Conservation (phyloP, 2,329 filamentous ascomycete genomes). For the Exophiala oligosperma region DNA sequence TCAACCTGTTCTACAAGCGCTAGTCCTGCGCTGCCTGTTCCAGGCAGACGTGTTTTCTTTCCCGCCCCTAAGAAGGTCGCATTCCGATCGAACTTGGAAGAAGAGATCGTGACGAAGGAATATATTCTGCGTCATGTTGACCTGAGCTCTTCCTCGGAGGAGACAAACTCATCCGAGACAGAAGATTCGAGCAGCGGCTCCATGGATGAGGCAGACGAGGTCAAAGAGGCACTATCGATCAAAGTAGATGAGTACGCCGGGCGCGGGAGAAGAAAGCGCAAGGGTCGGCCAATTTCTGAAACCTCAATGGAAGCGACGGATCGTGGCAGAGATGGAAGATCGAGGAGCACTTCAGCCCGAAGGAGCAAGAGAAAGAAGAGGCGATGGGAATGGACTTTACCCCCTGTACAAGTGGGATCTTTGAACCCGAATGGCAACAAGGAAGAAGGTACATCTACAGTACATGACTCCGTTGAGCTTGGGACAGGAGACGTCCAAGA, state of each 20-base stretch:
- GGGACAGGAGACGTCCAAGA: no score
- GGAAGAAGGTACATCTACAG: neutral
- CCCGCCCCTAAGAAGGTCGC: constrained; percentile 59
- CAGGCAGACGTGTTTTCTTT: constrained; percentile 45
- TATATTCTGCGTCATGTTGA: constrained; percentile 60
- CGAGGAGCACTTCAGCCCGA: constrained; percentile 9
- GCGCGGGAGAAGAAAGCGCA: constrained; percentile 19
- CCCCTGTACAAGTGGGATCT: neutral
- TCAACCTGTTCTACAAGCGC: constrained; percentile 39
- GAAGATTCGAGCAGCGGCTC: constrained; percentile 11
- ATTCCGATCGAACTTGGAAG: constrained; percentile 57
- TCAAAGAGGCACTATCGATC: neutral
- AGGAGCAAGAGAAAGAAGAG: constrained; percentile 22
- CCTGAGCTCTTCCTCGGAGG: constrained; percentile 35
- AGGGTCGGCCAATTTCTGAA: constrained; percentile 5
- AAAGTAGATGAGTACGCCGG: constrained; percentile 14
- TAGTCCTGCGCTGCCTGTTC: constrained; percentile 38
- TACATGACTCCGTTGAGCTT: no score
- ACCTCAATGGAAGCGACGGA: constrained; percentile 1
- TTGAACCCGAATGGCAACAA: neutral
- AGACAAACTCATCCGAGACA: constrained; percentile 15
- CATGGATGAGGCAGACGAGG: constrained; percentile 1
- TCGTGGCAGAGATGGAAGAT: constrained; percentile 5
- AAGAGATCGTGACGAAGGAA: constrained; percentile 58
- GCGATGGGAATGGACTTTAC: constrained; percentile 26